phyloP scores from a whole-genome alignment of 2,329 filamentous ascomycete genomes.

The Biscogniauxia marginata region DNA sequence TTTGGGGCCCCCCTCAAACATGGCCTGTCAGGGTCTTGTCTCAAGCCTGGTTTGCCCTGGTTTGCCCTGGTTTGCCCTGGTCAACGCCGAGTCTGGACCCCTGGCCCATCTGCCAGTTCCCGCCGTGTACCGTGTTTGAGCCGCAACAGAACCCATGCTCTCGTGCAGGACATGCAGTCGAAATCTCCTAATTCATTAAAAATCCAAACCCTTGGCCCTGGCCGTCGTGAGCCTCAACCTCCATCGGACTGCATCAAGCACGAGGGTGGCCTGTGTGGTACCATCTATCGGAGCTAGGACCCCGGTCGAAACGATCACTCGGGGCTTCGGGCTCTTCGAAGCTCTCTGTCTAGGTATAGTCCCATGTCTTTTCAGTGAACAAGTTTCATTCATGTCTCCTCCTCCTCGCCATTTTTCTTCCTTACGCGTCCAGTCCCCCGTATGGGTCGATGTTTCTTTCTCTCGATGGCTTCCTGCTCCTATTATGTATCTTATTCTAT shows the following conservation, averaged over 20 bases:
- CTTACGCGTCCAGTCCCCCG: not conserved
- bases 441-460: constrained; percentile 8
- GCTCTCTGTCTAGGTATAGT: not conserved
- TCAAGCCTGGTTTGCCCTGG: too few relatives aligned
- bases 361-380: not conserved
- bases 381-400: constrained; percentile 7
- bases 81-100: constrained; percentile 12
- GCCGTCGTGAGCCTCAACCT: constrained; percentile 5
- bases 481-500: constrained; percentile 19
- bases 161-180: constrained; percentile 12
- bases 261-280: not conserved
- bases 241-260: not conserved
- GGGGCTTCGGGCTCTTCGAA: not conserved
- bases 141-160: constrained; percentile 6
- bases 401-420: constrained; percentile 4
- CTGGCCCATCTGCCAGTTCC: constrained; percentile 12
- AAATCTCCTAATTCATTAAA: not conserved
- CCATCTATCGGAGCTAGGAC: constrained; percentile 1
- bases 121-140: constrained; percentile 9
- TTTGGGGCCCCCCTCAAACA: constrained; percentile 24
- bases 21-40: constrained; percentile 27
- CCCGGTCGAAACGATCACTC: constrained; percentile 9
- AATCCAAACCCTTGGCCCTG: constrained; percentile 2
- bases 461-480: constrained; percentile 20
- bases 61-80: too few relatives aligned